Conservation (phyloP, 192 early-diverging fungal species). For the Gigaspora rosea region DNA sequence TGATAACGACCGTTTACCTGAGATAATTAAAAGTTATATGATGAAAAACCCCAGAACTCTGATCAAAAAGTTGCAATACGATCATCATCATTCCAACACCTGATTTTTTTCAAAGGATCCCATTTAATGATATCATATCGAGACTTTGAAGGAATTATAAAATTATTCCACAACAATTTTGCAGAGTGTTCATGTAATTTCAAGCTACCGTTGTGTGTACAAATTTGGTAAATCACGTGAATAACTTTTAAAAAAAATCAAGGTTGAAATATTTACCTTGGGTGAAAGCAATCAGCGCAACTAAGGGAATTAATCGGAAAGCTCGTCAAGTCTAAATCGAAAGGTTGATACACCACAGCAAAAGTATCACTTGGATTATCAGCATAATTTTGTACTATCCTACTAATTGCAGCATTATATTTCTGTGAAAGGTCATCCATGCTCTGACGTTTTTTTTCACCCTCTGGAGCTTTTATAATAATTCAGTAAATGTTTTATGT, state of each 20-base stretch:
- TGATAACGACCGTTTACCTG: too few relatives aligned
- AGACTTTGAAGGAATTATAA: not conserved
- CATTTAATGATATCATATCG: not conserved
- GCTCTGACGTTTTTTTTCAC: conserved; percentile 35
- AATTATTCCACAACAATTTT: conserved; percentile 22
- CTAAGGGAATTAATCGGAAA: conserved; percentile 51
- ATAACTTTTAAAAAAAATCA: conserved; percentile 38
- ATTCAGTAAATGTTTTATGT: not conserved
- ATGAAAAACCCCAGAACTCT: too few relatives aligned
- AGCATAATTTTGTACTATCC: conserved; percentile 40
- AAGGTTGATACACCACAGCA: conserved; percentile 52
- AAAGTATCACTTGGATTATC: conserved; percentile 38
- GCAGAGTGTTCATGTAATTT: conserved; percentile 2
- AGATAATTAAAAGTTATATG: too few relatives aligned
- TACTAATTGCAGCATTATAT: conserved; percentile 51
- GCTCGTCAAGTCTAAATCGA: conserved; percentile 37
- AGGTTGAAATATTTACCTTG: conserved; percentile 37
- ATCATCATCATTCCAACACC: conserved; percentile 12
- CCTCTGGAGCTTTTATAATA: conserved; percentile 33
- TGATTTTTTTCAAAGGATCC: not conserved
- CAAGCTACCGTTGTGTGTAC: not conserved
- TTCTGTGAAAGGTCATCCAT: conserved; percentile 46
- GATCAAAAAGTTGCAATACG: not conserved
- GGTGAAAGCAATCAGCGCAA: conserved; percentile 65
- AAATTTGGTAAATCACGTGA: not conserved